Conservation (phyloP, 164 flowering plant species). For the Chloranthus sessilifolius region DNA sequence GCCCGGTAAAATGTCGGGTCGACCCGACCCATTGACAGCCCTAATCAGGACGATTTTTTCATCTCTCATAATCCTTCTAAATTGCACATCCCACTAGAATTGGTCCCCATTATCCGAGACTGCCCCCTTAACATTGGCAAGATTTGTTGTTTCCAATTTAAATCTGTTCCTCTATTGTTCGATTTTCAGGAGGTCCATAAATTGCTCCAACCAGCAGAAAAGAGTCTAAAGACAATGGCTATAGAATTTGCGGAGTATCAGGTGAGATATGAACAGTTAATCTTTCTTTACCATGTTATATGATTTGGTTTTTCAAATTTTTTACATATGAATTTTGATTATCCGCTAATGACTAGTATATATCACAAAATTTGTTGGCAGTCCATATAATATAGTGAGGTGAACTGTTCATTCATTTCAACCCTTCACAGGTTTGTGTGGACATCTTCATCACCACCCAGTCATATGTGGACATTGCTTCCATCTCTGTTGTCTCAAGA, state of each 20-base stretch:
- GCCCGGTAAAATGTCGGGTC: no score
- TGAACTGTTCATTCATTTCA: no score
- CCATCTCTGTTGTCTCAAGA: conserved; percentile 86
- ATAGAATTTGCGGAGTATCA: conserved; percentile 97
- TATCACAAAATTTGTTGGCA: background rate
- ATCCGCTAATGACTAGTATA: background rate
- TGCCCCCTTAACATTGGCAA: no score
- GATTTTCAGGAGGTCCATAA: conserved; percentile 73
- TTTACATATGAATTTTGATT: background rate
- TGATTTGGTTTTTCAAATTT: background rate
- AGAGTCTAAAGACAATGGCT: conserved; percentile 85
- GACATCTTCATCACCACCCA: conserved; percentile 87
- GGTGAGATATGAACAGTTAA: conserved; percentile 34
- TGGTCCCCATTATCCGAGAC: no score
- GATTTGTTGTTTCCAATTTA: no score
- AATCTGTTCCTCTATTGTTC: no score
- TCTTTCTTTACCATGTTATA: background rate
- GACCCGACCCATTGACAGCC: no score
- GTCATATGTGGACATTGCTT: conserved; percentile 85
- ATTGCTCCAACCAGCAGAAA: conserved; percentile 91
- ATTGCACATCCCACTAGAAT: no score
- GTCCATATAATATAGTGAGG: background rate
- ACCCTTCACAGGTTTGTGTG: conserved; percentile 96
- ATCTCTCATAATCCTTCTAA: no score
- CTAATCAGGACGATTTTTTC: no score